Conservation (phyloP, 345 rosid genomes). For the Turritis glabra region DNA sequence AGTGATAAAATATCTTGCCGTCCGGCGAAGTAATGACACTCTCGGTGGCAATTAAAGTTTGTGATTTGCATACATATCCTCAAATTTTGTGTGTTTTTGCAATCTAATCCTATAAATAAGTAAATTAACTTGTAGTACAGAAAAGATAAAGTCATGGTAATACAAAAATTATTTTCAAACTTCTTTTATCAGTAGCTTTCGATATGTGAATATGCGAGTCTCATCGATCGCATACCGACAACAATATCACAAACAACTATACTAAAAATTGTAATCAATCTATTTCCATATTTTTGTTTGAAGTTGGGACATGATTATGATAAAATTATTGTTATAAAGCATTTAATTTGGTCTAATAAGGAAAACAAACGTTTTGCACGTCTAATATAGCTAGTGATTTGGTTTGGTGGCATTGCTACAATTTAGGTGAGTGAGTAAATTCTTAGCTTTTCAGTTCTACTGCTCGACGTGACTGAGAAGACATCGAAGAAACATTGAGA, state of each 20-base stretch:
- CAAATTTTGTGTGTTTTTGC: neutral
- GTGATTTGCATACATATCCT: conserved; percentile 11
- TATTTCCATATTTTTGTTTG: too few relatives aligned
- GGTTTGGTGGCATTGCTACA: conserved; percentile 20
- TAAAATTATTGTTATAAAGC: neutral
- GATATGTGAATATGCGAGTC: neutral
- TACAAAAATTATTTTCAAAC: too few relatives aligned
- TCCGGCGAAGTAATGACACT: conserved; percentile 32
- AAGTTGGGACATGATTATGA: neutral
- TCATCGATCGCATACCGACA: neutral
- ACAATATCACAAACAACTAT: neutral
- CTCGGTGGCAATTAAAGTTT: neutral
- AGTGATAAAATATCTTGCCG: neutral
- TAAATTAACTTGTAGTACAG: neutral
- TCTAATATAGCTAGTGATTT: neutral
- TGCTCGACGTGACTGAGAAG: neutral
- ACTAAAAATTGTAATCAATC: neutral
- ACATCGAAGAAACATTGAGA: neutral
- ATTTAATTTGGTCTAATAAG: neutral
- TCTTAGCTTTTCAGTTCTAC: conserved; percentile 7
- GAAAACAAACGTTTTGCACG: neutral
- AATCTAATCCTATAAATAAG: conserved; percentile 1
- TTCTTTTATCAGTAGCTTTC: too few relatives aligned
- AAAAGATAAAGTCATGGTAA: too few relatives aligned
- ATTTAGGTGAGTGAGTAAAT: neutral